phyloP scores from a whole-genome alignment of 2,329 filamentous ascomycete species.

The Fusarium algeriense region DNA sequence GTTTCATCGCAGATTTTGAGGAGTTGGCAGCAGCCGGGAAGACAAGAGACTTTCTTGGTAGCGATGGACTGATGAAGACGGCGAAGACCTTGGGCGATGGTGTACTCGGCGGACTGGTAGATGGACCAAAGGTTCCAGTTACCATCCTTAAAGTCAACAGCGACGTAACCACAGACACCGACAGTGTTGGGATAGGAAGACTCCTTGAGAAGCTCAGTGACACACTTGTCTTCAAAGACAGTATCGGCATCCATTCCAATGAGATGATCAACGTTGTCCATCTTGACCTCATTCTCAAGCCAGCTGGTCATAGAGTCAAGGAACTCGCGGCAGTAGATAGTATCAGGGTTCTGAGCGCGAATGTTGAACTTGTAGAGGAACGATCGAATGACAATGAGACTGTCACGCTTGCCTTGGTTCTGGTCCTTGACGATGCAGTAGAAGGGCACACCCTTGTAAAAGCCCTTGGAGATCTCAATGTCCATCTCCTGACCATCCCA shows the following conservation, averaged over 20 bases:
- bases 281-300: neutral
- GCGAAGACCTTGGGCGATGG: neutral
- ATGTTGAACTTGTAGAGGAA: slow-evolving; percentile 7
- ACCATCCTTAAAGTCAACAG: neutral
- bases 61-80: slow-evolving; percentile 5
- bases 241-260: slow-evolving; percentile 6
- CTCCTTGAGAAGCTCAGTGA: neutral
- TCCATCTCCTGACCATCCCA: neutral
- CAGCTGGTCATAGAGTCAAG: neutral
- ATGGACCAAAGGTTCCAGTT: slow-evolving; percentile 3
- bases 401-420: neutral
- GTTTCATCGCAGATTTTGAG: neutral
- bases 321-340: neutral
- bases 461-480: neutral
- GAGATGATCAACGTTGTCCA: neutral
- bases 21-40: neutral
- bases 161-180: neutral
- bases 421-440: neutral
- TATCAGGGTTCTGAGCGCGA: neutral
- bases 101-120: slow-evolving; percentile 3
- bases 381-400: neutral
- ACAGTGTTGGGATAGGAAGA: neutral
- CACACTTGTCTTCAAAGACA: neutral
- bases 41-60: neutral
- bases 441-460: neutral